Evolutionary conservation across 2,329 filamentous ascomycete genomes (phyloP).

Genomic region (Didymella segeticola): DNA sequence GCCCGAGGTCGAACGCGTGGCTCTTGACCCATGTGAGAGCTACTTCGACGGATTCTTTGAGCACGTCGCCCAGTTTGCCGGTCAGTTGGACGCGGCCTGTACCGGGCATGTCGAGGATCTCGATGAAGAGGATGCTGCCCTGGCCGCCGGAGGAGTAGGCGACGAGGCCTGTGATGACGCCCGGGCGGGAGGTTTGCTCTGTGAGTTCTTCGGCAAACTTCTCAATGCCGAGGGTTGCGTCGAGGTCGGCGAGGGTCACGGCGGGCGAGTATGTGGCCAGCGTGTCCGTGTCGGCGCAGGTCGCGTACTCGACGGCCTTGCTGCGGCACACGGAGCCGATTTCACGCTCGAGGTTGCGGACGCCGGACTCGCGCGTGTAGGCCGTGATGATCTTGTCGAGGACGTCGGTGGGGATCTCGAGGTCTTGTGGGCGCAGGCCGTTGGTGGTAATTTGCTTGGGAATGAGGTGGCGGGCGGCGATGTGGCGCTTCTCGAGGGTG

Average conservation of each 20-base stretch:
- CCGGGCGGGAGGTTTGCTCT: conserved; percentile 79
- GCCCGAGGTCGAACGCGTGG: conserved; percentile 87
- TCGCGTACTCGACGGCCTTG: conserved; percentile 85
- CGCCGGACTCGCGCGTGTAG: conserved; percentile 95
- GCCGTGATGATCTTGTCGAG: conserved; percentile 94
- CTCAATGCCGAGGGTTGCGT: conserved; percentile 90
- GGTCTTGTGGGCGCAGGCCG: conserved; percentile 77
- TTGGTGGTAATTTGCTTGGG: conserved; percentile 95
- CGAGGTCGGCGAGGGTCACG: conserved; percentile 80
- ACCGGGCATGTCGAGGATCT: conserved; percentile 96
- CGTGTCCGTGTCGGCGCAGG: conserved; percentile 78
- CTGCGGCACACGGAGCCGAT: conserved; percentile 92
- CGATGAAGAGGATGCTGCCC: conserved; percentile 96
- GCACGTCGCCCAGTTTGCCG: conserved; percentile 92
- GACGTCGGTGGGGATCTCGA: conserved; percentile 80
- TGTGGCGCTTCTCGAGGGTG: conserved; percentile 94
- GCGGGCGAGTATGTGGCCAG: conserved; percentile 72
- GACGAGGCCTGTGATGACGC: conserved; percentile 94
- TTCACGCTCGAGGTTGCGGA: conserved; percentile 94
- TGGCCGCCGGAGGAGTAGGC: conserved; percentile 93
- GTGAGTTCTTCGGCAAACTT: conserved; percentile 96
- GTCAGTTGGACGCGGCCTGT: conserved; percentile 91
- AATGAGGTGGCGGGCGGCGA: conserved; percentile 89
- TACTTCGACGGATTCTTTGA: conserved; percentile 97
- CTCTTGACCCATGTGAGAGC: conserved; percentile 97